phyloP scores from a whole-genome alignment of 2,329 filamentous ascomycete genomes.

The Rhinocladiella similis region DNA sequence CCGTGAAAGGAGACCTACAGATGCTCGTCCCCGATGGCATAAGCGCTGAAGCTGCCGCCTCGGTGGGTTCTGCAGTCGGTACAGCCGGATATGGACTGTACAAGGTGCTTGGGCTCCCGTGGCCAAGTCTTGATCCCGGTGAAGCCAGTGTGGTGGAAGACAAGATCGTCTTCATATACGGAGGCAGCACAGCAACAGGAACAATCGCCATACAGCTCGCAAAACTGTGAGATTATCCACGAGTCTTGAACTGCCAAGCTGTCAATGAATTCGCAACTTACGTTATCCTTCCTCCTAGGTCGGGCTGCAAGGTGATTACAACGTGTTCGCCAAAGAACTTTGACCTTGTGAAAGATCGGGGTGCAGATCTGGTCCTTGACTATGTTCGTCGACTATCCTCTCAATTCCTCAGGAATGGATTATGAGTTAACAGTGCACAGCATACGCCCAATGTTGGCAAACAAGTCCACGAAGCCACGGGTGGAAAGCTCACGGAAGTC shows the following conservation, averaged over 20 bases:
- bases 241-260: too few species aligned
- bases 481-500: background rate
- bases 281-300: background rate
- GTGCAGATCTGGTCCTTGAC: conserved; percentile 34
- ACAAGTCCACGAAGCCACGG: background rate
- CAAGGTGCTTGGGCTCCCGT: conserved; percentile 31
- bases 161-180: conserved; percentile 38
- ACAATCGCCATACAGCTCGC: conserved; percentile 41
- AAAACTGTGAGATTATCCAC: conserved; percentile 27
- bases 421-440: background rate
- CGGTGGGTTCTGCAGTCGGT: conserved; percentile 52
- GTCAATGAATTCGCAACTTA: too few species aligned
- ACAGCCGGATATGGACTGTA: conserved; percentile 50
- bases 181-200: conserved; percentile 40
- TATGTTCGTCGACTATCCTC: too few species aligned
- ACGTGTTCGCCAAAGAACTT: conserved; percentile 45
- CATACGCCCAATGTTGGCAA: background rate
- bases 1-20: conserved; percentile 52
- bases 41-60: conserved; percentile 54
- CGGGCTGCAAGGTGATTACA: conserved; percentile 42
- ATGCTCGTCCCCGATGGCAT: conserved; percentile 50
- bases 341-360: conserved; percentile 44
- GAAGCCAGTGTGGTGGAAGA: conserved; percentile 20
- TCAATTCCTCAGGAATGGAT: background rate
- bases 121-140: conserved; percentile 7